These are phyloP conservation scores for Saccharata proteae DNA, from an alignment of 2,329 filamentous ascomycete species.

Conservation along the genomic window DNA sequence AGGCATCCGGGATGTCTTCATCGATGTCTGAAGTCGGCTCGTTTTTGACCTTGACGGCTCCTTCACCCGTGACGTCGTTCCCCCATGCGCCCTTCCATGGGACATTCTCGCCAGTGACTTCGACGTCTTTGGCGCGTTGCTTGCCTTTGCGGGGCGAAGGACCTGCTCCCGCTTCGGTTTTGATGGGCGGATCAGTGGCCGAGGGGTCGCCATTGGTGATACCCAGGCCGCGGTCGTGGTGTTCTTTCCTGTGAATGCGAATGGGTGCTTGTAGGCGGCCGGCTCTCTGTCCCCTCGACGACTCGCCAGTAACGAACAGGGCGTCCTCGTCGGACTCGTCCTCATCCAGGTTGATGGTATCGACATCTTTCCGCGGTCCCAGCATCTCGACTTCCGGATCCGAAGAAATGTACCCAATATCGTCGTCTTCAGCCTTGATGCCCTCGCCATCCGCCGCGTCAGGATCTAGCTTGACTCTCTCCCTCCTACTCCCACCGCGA, in stretches of 20 bases:
- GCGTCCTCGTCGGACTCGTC: constrained; percentile 34
- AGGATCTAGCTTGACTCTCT: too few relatives aligned
- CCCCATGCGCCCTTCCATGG: constrained; percentile 34
- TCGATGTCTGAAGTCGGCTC: constrained; percentile 45
- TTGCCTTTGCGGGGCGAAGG: constrained; percentile 20
- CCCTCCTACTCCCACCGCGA: too few relatives aligned
- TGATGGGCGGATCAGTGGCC: constrained; percentile 30
- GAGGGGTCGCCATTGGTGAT: constrained; percentile 43
- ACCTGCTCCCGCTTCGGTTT: constrained; percentile 14
- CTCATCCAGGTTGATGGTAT: constrained; percentile 41
- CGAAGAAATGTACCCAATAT: constrained; percentile 33
- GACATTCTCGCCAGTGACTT: constrained; percentile 29
- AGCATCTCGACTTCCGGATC: constrained; percentile 39
- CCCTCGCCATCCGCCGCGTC: constrained; percentile 22
- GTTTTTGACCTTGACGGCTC: constrained; percentile 35
- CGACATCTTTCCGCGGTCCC: constrained; percentile 42
- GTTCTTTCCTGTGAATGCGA: constrained; percentile 43
- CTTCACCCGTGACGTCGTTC: constrained; percentile 25
- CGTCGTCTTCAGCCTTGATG: constrained; percentile 16
- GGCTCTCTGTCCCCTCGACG: too few relatives aligned
- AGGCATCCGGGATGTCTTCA: constrained; percentile 29
- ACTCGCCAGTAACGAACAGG: constrained; percentile 3
- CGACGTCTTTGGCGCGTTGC: constrained; percentile 30
- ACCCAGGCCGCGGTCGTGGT: constrained; percentile 41
- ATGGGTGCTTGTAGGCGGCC: constrained; percentile 40